Base-by-base conservation (phyloP, 768 basidiomycete genomes). In the Suillus occidentalis region DNA sequence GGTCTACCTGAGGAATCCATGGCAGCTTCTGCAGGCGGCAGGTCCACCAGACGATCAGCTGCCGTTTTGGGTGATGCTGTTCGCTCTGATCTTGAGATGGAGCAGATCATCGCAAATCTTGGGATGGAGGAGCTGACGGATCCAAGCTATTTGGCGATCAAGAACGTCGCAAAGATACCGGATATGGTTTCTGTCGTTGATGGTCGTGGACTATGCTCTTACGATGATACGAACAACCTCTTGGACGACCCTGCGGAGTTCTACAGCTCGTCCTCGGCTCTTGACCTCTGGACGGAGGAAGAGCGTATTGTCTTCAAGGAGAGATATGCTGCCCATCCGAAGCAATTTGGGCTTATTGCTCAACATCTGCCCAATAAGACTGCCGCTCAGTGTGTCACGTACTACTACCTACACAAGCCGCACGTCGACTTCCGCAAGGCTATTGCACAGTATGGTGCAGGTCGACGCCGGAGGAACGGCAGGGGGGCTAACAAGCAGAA, bases 281-380 rank as follows among this genome's bases (percentile, higher is more conserved):
- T 89, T 65, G 84, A 91, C 50, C 89, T 91, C 69, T 99, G 96
- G 96, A 94, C 93, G 0, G 85, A 90, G 20, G 86, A 89, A 57
- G 96, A 99, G 78, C 89, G 90, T 71, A 80, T 83, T 64, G 84
- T 85, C 10, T 96, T 94, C 75, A 75, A 91, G 63, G 88, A 91
- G 73, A 88, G 90, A 73, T 99, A 90, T 72, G 91, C 92, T 8
- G 85, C 85, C 10, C 84, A 88, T 72, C 95, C 96, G 6, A 99
- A 99, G 73, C 96, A 98, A 74, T 99, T 99, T 71, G 96, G 95
- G n/a, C 83, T 89, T 72, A 95, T 99, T 65, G 89, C 96, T 0
- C 84, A 87, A 28, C 85, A 81, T 68, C 78, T 99, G 14, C 87
- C 90, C 6, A 84, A 93, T 81, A 98, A 97, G 83, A 89, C 92